Evolutionary conservation across 306 rosid species (phyloP), one percentile per base, ranked within the genome.

Genomic region (Cicer chorassanicum): DNA sequence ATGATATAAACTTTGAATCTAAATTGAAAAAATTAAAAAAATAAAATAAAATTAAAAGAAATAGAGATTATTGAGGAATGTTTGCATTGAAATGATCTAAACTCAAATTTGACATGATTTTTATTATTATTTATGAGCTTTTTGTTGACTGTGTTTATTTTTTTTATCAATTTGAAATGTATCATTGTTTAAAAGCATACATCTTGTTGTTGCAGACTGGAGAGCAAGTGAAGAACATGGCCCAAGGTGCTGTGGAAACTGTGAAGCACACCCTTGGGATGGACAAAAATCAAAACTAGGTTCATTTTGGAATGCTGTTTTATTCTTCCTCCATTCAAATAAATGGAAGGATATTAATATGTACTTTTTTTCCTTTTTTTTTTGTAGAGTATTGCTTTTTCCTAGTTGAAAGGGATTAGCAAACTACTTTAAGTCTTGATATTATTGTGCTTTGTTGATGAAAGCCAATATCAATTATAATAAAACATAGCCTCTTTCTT

Each of bases 261-360:
- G 92, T 89, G 71, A 89, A 87, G 84, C 85, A 73, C 76, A 86
- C 90, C 39, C 87, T 89, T 4, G 95, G 95, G 6, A 82, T 84
- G 87, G 84, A 86, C 72, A 82, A 82, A 2, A 63, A 41, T 34
- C 40, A 15, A 3, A 66, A 21, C 42, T 18, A 45, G 41, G 9
- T 65, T 55, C 41, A 49, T 64, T 70, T 55, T n/a, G n/a, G n/a
- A n/a, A n/a, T n/a, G n/a, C 18, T 34, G 11, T 78, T 54, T 74
- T 10, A 42, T 38, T 55, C 7, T 11, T 43, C 67, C 63, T 69
- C 71, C 38, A 69, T 57, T 60, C 62, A 46, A 65, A 49, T 29
- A 46, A 65, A 62, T 65, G 84, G 78, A 66, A 72, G 46, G 60
- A 51, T 36, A 78, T 38, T 64, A 74, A 61, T 54, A 44, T 42